Conservation (phyloP, 345 rosid genomes). For the Populus ilicifolia region DNA sequence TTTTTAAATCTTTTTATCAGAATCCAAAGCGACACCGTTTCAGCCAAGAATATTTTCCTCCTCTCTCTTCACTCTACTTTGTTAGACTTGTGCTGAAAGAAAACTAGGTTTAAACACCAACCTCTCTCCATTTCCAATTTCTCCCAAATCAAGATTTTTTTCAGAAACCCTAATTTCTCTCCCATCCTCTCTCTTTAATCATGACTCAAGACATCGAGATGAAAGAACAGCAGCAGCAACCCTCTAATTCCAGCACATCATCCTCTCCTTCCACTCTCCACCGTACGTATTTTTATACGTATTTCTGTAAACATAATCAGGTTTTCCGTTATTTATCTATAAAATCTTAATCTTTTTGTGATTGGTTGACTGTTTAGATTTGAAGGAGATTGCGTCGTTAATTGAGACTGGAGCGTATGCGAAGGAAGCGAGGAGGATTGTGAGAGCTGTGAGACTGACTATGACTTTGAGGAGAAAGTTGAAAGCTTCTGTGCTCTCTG, state of each 20-base stretch:
- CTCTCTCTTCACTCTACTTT: background rate
- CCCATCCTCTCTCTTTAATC: background rate
- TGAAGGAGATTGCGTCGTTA: slow-evolving; percentile 69
- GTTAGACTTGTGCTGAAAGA: slow-evolving; percentile 19
- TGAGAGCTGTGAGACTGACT: slow-evolving; percentile 69
- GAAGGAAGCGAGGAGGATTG: slow-evolving; percentile 65
- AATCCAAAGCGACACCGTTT: background rate
- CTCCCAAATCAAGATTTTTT: background rate
- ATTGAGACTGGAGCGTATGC: slow-evolving; percentile 67
- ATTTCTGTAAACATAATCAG: background rate
- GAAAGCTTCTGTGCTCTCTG: slow-evolving; percentile 43
- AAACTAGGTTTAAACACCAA: slow-evolving; percentile 7
- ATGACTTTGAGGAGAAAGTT: slow-evolving; percentile 57
- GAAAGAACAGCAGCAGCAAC: slow-evolving; percentile 53
- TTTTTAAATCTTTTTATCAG: background rate
- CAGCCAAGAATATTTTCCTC: background rate
- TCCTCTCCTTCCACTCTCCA: slow-evolving; percentile 61
- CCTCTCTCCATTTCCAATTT: background rate
- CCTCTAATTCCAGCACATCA: slow-evolving; percentile 47
- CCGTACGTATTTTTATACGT: slow-evolving; percentile 29
- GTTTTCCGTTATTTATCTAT: slow-evolving; percentile 1
- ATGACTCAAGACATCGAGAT: slow-evolving; percentile 82
- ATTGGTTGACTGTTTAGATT: slow-evolving; percentile 32
- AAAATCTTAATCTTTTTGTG: background rate
- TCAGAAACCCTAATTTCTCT: background rate